phyloP scores from a whole-genome alignment of 1,284 basidiomycete species.

The Cryptococcus sp. region DNA sequence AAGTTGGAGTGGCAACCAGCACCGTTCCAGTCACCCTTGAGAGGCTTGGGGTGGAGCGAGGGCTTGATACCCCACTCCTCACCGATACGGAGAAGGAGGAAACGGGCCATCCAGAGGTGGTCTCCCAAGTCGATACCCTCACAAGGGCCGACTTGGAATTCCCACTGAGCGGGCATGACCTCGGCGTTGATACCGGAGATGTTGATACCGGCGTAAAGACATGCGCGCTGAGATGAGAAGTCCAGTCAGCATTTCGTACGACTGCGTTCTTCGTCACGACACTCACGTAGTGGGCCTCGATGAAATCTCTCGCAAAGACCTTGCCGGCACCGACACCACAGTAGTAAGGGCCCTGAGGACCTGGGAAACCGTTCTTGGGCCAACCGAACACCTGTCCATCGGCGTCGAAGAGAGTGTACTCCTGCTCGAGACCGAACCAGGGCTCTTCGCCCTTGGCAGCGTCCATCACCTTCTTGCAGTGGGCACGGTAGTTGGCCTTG shows the following conservation, averaged over 20 bases:
- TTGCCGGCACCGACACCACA: slow-evolving; percentile 97
- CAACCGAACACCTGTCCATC: slow-evolving; percentile 92
- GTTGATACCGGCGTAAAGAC: slow-evolving; percentile 94
- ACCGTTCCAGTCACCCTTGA: slow-evolving; percentile 98
- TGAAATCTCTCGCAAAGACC: slow-evolving; percentile 97
- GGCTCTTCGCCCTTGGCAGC: slow-evolving; percentile 74
- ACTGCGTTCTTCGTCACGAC: not conserved
- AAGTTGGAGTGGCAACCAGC: slow-evolving; percentile 96
- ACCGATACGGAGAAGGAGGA: slow-evolving; percentile 86
- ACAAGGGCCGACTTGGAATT: slow-evolving; percentile 99
- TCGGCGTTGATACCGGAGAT: slow-evolving; percentile 99
- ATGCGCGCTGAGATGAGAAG: slow-evolving; percentile 56
- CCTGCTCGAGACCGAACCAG: slow-evolving; percentile 99
- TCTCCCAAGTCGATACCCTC: slow-evolving; percentile 98
- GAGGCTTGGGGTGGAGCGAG: slow-evolving; percentile 98
- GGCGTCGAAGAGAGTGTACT: slow-evolving; percentile 95
- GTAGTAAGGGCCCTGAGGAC: slow-evolving; percentile 99
- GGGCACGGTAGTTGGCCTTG: slow-evolving; percentile 91
- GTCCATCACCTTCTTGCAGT: slow-evolving; percentile 91
- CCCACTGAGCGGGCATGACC: slow-evolving; percentile 99
- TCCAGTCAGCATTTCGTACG: not conserved
- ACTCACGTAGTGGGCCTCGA: slow-evolving; percentile 91
- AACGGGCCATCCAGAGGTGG: slow-evolving; percentile 96
- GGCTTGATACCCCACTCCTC: slow-evolving; percentile 96
- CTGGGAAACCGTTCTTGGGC: slow-evolving; percentile 99